Base-by-base conservation (phyloP, 2,329 filamentous ascomycete genomes). In the Decorospora gaudefroyi region DNA sequence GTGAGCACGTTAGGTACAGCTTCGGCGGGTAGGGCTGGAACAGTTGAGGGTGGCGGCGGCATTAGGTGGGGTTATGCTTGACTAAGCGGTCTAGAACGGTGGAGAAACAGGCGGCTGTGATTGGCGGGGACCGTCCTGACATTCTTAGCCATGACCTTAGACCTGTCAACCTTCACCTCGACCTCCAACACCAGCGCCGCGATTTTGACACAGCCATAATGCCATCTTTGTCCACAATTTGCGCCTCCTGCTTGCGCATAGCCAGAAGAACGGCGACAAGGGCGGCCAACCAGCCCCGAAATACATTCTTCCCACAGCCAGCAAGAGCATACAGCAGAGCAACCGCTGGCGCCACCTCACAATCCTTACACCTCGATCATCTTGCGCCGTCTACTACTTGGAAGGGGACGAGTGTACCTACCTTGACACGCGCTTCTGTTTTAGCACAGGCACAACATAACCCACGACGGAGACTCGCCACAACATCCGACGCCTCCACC, bases 381-480 rank as follows among this genome's bases (percentile, higher is more conserved):
- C 62, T 69, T 22, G 56, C 60, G 8, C 65, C 65, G 2, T 58
- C 57, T 17, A 34, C 43, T 13, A 19, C 38, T 8, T 37, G 31
- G 2, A 28, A 7, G 16, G 6, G 38, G 22, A 16, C 30, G 23
- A 33, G 26, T n/a, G n/a, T n/a, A 8, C 26, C 26, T 12, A 16
- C 26, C 1, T 16, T 31, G 11, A 8, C 13, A 26, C 22, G 23
- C 17, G 21, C 16, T 6, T 16, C 26, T 6, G 13, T 9, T n/a
- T 26, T 43, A 11, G 13, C 16, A 22, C 30, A 74, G 69, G 16
- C 65, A 64, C 23, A 69, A 72, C 21, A 41, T 61, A 16, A 23
- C 51, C 22, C 61, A 42, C 28, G 57, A 50, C 30, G 73, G 71
- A 36, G 73, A 72, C 11, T 61, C 36, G 59, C 62, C 35, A 64